Base-by-base conservation (phyloP, 345 rosid genomes). In the Brassica rapa region DNA sequence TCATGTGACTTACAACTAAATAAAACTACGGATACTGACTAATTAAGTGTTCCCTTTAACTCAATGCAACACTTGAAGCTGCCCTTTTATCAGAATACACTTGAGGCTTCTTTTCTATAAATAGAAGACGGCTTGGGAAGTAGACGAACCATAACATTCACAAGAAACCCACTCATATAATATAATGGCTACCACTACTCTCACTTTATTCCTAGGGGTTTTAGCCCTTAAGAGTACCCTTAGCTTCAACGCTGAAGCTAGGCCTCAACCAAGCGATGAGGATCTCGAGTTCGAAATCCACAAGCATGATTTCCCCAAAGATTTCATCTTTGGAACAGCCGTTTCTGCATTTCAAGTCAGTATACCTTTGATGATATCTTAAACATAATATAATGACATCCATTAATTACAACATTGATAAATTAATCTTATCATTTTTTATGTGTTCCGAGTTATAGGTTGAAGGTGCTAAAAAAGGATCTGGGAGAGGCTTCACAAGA, bases 381-480 rank as follows among this genome's bases (percentile, higher is more conserved):
- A 33, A 7, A 51, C 29, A 5, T 62, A 10, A 59, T 27, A 19
- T 25, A 71, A 14, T 55, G 23, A 16, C 39, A 61, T 15, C 61
- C 59, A 56, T 9, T 8, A 24, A 37, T 8, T 8, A 25, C 15
- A 55, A 35, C 23, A 24, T 51, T 16, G 8, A 56, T 51, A 62
- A 0, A 55, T 55, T n/a, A 7, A 2, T 72, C 27, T 25, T 71
- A 14, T n/a, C 8, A 72, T 59, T 27, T 66, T 5, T 7, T 3
- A 3, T 23, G 27, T 37, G 33, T 14, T 68, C 69, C 53, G 70
- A 59, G 59, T 61, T 68, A 41, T 51, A 79, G 82, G 82, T 80
- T 27, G 82, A 80, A 68, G 82, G 79, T 68, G 79, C 82, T 39
- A 80, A 74, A 80, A 74, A 74, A 15, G 82, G 82, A 10, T 68